Evolutionary conservation across 1,284 basidiomycete genomes (phyloP), one percentile per base, ranked within the genome.

Genomic region (Entoloma clypeatum): DNA sequence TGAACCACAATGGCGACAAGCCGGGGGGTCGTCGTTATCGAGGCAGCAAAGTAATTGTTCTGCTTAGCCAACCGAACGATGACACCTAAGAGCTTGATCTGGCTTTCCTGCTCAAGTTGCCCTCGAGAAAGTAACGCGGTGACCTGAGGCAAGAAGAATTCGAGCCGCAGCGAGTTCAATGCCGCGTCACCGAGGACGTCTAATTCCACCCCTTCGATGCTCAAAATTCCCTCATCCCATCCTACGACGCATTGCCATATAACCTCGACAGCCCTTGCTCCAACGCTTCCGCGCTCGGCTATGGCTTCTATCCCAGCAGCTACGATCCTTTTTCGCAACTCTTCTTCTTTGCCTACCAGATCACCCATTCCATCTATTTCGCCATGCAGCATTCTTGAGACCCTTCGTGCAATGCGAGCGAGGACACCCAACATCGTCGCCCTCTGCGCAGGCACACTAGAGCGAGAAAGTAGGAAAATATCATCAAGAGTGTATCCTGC

Each of bases 401-500:
- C 55, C 42, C 67, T 68, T 34, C 60, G 61, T 2, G 77, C 64
- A 24, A 93, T 75, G 19, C 75, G 74, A 0, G 74, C 72, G 0
- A 96, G 65, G 0, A 95, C 72, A 7, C 79, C 77, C 17, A 96
- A 69, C 79, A 94, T 92, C 0, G 81, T 79, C 7, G 86, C 79
- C 19, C 92, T 72, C 58, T 97, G 93, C 7, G 86, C 84, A 6
- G 85, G 80, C 0, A 93, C 86, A 0, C 84, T 89, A 4, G 90
- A 93, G 38, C 88, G 72, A 1, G 82, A 80, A 3, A 95, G 73
- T 33, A 90, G 68, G 32, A 94, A 79, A n/a, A 96, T 73, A 48
- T 96, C 93, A 25, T 86, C 80, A 0, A 95, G 65, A 0, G 90
- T 93, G 61, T 96, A 97, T 0, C 93, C 94, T 0, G 93, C 92